Evolutionary conservation across 352 stramenopile genomes (phyloP), one percentile per base, ranked within the genome.

Genomic region (Pythium phragmiticola): DNA sequence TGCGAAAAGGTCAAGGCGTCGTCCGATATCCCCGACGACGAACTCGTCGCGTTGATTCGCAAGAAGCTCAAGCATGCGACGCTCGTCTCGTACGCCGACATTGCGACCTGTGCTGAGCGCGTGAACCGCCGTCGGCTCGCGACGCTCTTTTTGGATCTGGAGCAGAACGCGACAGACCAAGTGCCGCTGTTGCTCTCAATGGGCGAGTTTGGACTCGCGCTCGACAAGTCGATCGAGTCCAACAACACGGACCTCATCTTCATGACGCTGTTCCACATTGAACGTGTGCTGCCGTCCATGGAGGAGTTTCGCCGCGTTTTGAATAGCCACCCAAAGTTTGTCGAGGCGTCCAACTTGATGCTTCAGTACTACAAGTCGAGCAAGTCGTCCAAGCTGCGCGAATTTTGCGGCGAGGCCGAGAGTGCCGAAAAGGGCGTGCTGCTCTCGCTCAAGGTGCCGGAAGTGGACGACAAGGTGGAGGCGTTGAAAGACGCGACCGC

Each of bases 181-280:
- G 89, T 97, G 45, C 87, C 87, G 28, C 63, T 97, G 59, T 72
- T 97, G 63, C 74, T 97, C 34, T 90, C 84, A 0, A 97, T 97
- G 90, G 87, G 87, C 36, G 89, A 97, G 59, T 94, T 95, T 54
- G 89, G 96, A 60, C 75, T 97, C 34, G 90, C 89, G 30, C 72
- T 97, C 63, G 81, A 84, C 63, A 96, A 97, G 64, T 88, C 90
- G 36, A 75, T 97, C 43, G 81, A 90, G 59, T 94, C 86, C 17
- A 94, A 92, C 70, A 91, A 96, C 58, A 90, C 83, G 8, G 89
- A 97, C 54, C 74, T 97, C 33, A 79, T 96, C 26, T 96, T 94
- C 63, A 92, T 95, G 76, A 87, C 86, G 42, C 72, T 97, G 7
- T 93, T 97, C 70, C 84, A 95, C 60, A 54, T 97, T 50, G 85